phyloP scores from a whole-genome alignment of 2,329 filamentous ascomycete genomes.

The Neurospora sp. region DNA sequence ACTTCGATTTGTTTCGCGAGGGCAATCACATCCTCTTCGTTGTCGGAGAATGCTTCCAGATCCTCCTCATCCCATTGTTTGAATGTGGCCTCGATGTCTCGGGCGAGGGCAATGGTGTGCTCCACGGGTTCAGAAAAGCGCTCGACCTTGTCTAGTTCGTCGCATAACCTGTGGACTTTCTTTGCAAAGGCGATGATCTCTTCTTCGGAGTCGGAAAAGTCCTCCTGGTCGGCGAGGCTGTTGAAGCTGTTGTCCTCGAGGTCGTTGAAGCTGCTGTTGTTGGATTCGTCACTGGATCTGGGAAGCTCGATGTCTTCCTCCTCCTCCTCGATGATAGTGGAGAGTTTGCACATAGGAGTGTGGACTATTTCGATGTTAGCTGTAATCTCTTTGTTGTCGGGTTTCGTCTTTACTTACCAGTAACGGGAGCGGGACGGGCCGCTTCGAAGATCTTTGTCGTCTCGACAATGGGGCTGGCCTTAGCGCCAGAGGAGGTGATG shows the following conservation, averaged over 20 bases:
- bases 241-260: neutral
- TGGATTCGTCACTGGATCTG: neutral
- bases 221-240: neutral
- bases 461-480: accelerated
- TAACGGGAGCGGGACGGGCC: neutral
- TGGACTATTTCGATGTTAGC: neutral
- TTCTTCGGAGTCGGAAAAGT: accelerated
- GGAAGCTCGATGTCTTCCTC: neutral
- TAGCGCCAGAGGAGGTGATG: neutral
- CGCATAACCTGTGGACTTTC: neutral
- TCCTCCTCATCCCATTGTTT: neutral
- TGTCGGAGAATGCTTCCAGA: accelerated
- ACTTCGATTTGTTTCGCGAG: accelerated
- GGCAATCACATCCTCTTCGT: accelerated
- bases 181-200: neutral
- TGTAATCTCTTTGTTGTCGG: neutral
- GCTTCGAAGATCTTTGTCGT: neutral
- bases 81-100: neutral
- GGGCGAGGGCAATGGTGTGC: neutral
- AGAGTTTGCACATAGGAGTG: neutral
- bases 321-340: neutral
- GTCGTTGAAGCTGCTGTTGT: neutral
- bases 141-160: neutral
- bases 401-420: neutral
- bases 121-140: accelerated